Evolutionary conservation across 352 stramenopile genomes (phyloP).

Genomic region (Globisporangium paroecandrum): DNA sequence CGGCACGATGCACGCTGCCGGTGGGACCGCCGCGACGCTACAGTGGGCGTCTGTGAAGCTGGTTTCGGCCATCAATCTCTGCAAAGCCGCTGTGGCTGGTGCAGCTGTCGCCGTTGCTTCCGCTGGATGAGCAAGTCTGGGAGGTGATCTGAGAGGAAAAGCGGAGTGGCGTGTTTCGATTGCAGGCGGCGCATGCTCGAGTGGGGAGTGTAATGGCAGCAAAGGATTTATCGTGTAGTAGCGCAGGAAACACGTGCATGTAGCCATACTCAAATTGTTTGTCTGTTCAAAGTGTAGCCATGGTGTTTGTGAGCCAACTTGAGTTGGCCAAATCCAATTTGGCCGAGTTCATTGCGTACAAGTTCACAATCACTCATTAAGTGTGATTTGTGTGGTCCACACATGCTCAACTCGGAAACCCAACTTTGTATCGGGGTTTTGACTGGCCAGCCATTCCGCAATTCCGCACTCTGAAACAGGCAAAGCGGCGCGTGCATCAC

Average conservation of each 20-base stretch:
- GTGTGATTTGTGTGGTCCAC: neutral
- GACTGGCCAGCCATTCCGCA: constrained; percentile 6
- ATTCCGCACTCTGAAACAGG: neutral
- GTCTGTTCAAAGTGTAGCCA: neutral
- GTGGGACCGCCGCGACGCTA: neutral
- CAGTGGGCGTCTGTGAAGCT: neutral
- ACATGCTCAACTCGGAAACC: neutral
- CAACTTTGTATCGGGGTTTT: constrained; percentile 1
- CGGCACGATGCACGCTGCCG: neutral
- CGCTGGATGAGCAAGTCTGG: neutral
- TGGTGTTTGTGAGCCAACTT: neutral
- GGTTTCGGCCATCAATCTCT: neutral
- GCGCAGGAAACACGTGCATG: neutral
- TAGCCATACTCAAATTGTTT: neutral
- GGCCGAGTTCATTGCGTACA: neutral
- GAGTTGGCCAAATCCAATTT: no score
- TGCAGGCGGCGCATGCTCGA: neutral
- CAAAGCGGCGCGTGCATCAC: neutral
- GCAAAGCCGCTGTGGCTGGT: neutral
- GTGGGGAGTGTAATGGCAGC: neutral
- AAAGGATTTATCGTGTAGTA: neutral
- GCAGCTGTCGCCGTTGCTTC: neutral
- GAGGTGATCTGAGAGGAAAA: neutral
- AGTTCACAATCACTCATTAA: neutral
- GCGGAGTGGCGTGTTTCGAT: neutral